These are phyloP conservation scores for Penium margaritaceum DNA, from an alignment of 139 green algal species.

Conservation along the genomic window DNA sequence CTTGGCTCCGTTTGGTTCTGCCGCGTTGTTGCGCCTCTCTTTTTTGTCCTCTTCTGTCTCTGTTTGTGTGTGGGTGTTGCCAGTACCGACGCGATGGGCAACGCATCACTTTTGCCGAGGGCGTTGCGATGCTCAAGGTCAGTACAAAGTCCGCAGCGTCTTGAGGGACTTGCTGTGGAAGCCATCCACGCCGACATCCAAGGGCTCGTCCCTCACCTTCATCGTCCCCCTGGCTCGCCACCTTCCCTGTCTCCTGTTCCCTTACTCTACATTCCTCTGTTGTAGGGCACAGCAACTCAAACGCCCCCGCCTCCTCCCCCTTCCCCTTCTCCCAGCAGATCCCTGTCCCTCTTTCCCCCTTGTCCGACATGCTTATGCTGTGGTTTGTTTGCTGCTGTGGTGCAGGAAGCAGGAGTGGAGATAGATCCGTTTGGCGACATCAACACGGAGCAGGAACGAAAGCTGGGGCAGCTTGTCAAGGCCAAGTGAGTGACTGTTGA, in stretches of 20 bases:
- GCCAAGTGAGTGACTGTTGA: too few relatives aligned
- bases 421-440: slow-evolving; percentile 83
- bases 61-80: too few relatives aligned
- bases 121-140: slow-evolving; percentile 78
- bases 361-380: neutral
- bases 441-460: slow-evolving; percentile 81
- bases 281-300: neutral
- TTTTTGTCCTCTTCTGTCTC: neutral
- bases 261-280: neutral
- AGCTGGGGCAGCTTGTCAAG: slow-evolving; percentile 82
- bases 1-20: too few relatives aligned
- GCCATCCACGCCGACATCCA: neutral
- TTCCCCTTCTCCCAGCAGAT: neutral
- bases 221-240: too few relatives aligned
- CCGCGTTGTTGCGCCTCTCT: neutral
- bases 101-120: slow-evolving; percentile 82
- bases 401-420: slow-evolving; percentile 57
- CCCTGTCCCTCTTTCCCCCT: neutral
- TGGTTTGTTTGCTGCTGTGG: neutral
- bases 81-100: slow-evolving; percentile 65
- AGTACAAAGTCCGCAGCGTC: too few relatives aligned
- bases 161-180: too few relatives aligned
- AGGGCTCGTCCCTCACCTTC: neutral
- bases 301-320: neutral
- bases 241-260: too few relatives aligned